Evolutionary conservation across 148 eudicot genomes (phyloP).

Genomic region (Rhododendron vialii): DNA sequence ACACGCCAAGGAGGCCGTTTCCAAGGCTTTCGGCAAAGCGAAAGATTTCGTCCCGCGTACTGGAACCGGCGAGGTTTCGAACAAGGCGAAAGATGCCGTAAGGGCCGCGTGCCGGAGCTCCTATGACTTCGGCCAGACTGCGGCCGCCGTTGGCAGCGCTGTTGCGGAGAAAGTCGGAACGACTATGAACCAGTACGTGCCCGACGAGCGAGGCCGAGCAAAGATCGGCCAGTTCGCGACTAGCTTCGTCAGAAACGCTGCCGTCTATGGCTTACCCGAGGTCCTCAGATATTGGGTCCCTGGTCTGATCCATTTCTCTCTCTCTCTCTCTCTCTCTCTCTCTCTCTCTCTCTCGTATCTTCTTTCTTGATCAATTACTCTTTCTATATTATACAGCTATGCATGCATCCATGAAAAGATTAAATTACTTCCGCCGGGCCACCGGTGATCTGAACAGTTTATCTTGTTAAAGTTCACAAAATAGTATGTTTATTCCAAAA

Average conservation of each 20-base stretch:
- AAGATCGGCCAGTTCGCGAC: slow-evolving; percentile 9
- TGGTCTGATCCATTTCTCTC: slow-evolving; percentile 5
- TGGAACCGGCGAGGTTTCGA: too few species aligned
- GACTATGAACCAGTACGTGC: slow-evolving; percentile 8
- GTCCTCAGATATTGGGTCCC: slow-evolving; percentile 21
- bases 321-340: too few species aligned
- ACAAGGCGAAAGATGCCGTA: too few species aligned
- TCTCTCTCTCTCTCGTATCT: too few species aligned
- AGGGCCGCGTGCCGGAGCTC: neutral
- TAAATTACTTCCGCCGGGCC: too few species aligned
- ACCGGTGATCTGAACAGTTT: too few species aligned
- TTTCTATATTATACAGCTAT: neutral
- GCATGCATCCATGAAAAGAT: neutral
- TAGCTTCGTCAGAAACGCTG: slow-evolving; percentile 24
- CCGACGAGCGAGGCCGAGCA: slow-evolving; percentile 12
- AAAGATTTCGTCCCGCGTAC: neutral
- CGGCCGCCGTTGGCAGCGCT: slow-evolving; percentile 11
- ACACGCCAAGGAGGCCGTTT: too few species aligned
- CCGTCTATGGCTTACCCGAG: slow-evolving; percentile 14
- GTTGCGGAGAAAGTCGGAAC: slow-evolving; percentile 5
- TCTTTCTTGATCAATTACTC: too few species aligned
- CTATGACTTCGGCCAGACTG: slow-evolving; percentile 5
- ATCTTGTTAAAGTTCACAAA: too few species aligned
- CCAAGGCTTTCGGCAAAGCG: neutral
- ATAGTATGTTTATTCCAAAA: too few species aligned